These are phyloP conservation scores for Hirschioporus abietinus DNA, from an alignment of 768 basidiomycete genomes.

Conservation along the genomic window DNA sequence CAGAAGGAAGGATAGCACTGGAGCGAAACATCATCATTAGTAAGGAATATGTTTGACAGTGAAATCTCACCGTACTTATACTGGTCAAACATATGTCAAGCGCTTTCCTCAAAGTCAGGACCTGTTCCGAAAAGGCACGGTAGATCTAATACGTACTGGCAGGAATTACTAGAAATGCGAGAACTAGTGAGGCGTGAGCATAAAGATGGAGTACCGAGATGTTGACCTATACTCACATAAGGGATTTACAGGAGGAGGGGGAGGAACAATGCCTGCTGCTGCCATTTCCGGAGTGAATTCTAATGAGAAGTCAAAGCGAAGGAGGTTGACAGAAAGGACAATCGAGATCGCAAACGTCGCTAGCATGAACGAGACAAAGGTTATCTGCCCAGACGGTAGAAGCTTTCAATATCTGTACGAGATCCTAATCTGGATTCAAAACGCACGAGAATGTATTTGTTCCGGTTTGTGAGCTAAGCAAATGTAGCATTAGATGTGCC, in stretches of 20 bases:
- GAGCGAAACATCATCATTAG: not conserved
- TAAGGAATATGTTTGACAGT: no score
- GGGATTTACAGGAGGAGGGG: not conserved
- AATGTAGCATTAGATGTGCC: not conserved
- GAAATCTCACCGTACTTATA: slow-evolving; percentile 10
- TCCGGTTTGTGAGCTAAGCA: slow-evolving; percentile 15
- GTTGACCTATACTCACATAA: not conserved
- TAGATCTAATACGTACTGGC: not conserved
- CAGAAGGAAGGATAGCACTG: slow-evolving; percentile 16
- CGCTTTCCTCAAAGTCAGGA: not conserved
- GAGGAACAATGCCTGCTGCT: not conserved
- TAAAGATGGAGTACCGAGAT: not conserved
- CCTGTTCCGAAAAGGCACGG: not conserved
- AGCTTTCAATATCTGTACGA: not conserved
- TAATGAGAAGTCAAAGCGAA: not conserved
- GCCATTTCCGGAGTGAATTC: not conserved
- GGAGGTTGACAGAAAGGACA: not conserved
- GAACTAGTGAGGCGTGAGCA: not conserved
- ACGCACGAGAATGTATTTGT: slow-evolving; percentile 14
- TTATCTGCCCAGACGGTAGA: not conserved
- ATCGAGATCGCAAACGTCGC: not conserved
- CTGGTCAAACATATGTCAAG: not conserved
- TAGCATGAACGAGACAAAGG: not conserved
- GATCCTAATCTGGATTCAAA: no score
- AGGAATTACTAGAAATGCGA: not conserved